A percentile compares a stretch with the other conserved stretches of the same genome.
Evolutionary conservation across 1,139 yeast genomes (phyloP).

Genomic region (Williopsis jadinii): DNA sequence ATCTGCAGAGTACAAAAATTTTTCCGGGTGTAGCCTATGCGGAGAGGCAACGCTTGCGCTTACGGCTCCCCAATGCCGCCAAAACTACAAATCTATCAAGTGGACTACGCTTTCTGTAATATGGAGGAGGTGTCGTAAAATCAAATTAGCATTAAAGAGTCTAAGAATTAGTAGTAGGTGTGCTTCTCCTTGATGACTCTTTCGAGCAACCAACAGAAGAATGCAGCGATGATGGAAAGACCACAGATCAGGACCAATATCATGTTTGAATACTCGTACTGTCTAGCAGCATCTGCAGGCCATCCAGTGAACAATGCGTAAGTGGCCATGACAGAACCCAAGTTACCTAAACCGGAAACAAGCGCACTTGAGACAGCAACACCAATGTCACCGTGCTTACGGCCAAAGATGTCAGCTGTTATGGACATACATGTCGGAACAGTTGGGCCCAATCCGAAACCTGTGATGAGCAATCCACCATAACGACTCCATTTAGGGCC

Average conservation of each 20-base stretch:
- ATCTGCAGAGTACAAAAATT: too few species aligned
- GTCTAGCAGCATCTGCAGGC: constrained; percentile 65
- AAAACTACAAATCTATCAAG: too few species aligned
- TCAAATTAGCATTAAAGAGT: too few species aligned
- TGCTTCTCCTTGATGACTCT: constrained; percentile 8
- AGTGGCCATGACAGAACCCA: constrained; percentile 80
- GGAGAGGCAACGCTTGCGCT: too few species aligned
- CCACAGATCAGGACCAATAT: constrained; percentile 76
- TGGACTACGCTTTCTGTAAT: too few species aligned
- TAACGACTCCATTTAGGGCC: constrained; percentile 67
- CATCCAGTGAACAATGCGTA: constrained; percentile 83
- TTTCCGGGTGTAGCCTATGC: too few species aligned
- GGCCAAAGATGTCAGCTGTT: constrained; percentile 71
- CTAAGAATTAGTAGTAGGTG: too few species aligned
- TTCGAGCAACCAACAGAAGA: constrained; percentile 16
- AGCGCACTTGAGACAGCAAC: constrained; percentile 77
- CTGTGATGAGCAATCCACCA: constrained; percentile 74
- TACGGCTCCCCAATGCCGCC: too few species aligned
- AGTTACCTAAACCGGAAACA: constrained; percentile 79
- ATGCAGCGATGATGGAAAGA: constrained; percentile 50
- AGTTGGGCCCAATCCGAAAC: constrained; percentile 86
- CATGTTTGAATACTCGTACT: constrained; percentile 71
- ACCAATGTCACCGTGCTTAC: constrained; percentile 76
- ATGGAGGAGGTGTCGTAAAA: too few species aligned
- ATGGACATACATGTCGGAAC: constrained; percentile 87